Base-by-base conservation (phyloP, 352 stramenopile genomes). In the Globisporangium nunn region DNA sequence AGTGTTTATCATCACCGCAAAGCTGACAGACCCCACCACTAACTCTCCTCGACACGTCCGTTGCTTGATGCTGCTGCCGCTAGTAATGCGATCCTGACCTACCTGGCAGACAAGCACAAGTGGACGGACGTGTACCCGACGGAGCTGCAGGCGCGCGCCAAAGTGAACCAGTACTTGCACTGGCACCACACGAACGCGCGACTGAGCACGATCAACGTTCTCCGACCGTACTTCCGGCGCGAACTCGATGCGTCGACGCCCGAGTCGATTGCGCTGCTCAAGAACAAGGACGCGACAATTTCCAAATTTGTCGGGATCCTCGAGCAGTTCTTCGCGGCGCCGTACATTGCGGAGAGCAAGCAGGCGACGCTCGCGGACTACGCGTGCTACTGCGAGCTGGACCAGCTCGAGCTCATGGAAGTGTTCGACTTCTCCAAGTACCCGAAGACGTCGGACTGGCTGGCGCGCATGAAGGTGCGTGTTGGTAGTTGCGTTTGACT, bases 111-210 rank as follows among this genome's bases (percentile, higher is more conserved):
- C 17, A 66, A 66, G 60, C 60, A 66, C 46, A 14, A 53, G 39
- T 80, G 66, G 69, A 63, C 29, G 33, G 66, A 85, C 50, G 39
- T 84, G 23, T 86, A 86, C 56, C 76, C 74, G 41, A 68, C 10
- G 12, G 71, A 83, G 33, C 14, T 68, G 0, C 45, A 75, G 52
- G 66, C 63, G n/a, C 78, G 68, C 35, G 73, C 75, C 17, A 86
- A 86, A 54, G 52, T 88, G 31, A 75, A 86, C 64, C 43, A 88
- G 65, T 85, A 81, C 57, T 59, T 88, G 35, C 67, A 82, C 67
- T 88, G 78, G 78, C 78, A 88, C 63, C 78, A 88, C 72, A 84
- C 68, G 49, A 78, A 74, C 59, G 61, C 60, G 44, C 78, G 78
- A 17, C 41, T 70, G 23, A 71, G 76, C 54, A 85, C 77, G 30